Percentiles rank a stretch among this genome's conserved stretches.
These are phyloP conservation scores for Colletotrichum tamarilloi DNA, from an alignment of 2,329 filamentous ascomycete species.

Conservation along the genomic window DNA sequence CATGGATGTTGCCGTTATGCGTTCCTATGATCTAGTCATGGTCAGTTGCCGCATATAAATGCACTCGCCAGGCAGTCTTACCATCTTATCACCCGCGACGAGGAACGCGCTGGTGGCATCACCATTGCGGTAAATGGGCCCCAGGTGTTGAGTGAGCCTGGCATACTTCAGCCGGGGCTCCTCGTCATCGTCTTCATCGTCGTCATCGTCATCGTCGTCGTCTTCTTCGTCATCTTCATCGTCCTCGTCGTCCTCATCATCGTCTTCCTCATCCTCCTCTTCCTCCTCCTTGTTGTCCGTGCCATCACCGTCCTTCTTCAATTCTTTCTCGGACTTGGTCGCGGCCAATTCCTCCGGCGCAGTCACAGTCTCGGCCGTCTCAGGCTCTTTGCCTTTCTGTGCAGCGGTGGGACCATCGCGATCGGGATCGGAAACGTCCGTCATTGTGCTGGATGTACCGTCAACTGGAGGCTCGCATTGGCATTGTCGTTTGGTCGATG, in stretches of 20 bases:
- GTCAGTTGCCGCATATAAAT: constrained; percentile 36
- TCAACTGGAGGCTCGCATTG: constrained; percentile 9
- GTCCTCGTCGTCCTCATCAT: constrained; percentile 41
- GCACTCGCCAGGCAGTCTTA: constrained; percentile 51
- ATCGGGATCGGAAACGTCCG: constrained; percentile 44
- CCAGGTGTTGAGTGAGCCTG: constrained; percentile 83
- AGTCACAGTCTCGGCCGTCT: not conserved
- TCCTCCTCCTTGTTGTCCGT: constrained; percentile 35
- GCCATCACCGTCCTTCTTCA: constrained; percentile 39
- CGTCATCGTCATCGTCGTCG: constrained; percentile 70
- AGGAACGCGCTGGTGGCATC: constrained; percentile 94
- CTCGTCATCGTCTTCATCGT: constrained; percentile 88
- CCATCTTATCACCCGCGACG: constrained; percentile 97
- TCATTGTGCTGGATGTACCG: constrained; percentile 50
- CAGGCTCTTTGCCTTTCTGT: constrained; percentile 33
- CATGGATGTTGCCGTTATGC: constrained; percentile 96
- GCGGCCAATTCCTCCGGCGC: constrained; percentile 14
- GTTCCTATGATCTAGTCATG: constrained; percentile 82
- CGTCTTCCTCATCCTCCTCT: constrained; percentile 35
- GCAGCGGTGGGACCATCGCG: constrained; percentile 12
- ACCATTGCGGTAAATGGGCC: constrained; percentile 88
- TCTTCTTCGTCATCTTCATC: constrained; percentile 58
- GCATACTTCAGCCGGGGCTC: constrained; percentile 95
- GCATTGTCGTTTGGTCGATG: constrained; percentile 22
- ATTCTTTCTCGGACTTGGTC: constrained; percentile 34